Evolutionary conservation across 2,329 filamentous ascomycete genomes (phyloP), one percentile per base, ranked within the genome.

Genomic region (Aspergillus glaucus): DNA sequence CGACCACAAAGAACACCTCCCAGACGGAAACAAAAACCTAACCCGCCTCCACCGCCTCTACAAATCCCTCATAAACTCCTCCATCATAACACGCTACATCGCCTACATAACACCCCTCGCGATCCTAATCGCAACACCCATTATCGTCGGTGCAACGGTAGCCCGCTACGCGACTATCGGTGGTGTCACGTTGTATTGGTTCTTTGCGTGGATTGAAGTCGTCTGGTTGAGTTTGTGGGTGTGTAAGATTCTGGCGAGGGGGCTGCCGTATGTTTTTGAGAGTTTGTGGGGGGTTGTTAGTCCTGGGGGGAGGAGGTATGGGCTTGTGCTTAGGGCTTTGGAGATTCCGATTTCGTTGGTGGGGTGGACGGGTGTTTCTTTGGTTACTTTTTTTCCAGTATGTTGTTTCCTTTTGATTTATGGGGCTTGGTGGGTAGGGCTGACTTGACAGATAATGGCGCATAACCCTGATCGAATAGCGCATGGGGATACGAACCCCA

Each of bases 161-260:
- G 72, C 75, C 26, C 59, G 62, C 28, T 50, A 72, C 43, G 75
- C 75, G 6, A 70, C 65, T 24, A 79, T 84, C 53, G 79, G 77
- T 14, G 76, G 76, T 19, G 79, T 84, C 4, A 67, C 74, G 6
- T 72, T 82, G 37, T 70, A 77, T 46, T 82, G 78, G 74, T 80
- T 85, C 66, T 85, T 83, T 67, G 75, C 76, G 15, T 85, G 82
- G 82, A 69, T 85, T 34, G 81, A 84, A 62, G 75, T 84, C 43
- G 72, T 84, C 46, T 85, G 82, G 82, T 67, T 81, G 34, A 78
- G 77, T 58, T 68, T 85, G 51, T 85, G 82, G 82, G 72, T 72
- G 12, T 79, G 77, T 55, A 85, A 85, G 63, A 68, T 83, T 44
- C 64, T 81, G 22, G 78, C 79, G 6, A 78, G 80, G 56, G 76